Base-by-base conservation (phyloP, 148 eudicot genomes). In the Rhododendron ovatum region DNA sequence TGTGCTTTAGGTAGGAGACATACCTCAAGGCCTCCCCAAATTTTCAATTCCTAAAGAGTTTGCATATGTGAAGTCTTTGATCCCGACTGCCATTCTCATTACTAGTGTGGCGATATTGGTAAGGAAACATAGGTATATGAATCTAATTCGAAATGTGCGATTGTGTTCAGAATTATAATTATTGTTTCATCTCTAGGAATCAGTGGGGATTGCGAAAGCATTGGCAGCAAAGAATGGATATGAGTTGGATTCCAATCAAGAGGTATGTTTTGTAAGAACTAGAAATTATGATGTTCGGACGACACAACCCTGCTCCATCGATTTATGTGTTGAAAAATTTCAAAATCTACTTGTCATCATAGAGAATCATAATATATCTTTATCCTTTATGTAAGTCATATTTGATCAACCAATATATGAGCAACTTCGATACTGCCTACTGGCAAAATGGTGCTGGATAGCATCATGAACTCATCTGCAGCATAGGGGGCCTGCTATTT, bases 31-130 rank as follows among this genome's bases (percentile, higher is more conserved):
- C 81, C 92, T 98, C 86, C 98, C 98, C 69, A 83, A 88, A 75
- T 95, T 98, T 91, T 92, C 98, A 45, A 86, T 95, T 86, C 99
- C 99, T 45, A 91, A 91, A 89, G 94, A 90, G 41, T 94, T 98
- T 87, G 91, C 88, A 78, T 87, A 95, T 63, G 82, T 93, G 80
- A 86, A 57, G 82, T 92, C 98, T 83, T 92, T 98, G 92, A 95
- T 98, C 87, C 96, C 98, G 67, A 98, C 98, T 84, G 91, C 99
- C 75, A 85, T 95, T 83, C 95, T 98, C 81, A 95, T 95, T 83
- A 98, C 99, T 78, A 93, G 99, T 77, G 98, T 95, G 90, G 99
- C 98, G 65, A 95, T 95, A 90, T 85, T 98, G 96, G 99, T 98
- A 89, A 88, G 94, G 80, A 75, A 87, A 82, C 55, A 83, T 87